Evolutionary conservation across 306 rosid species (phyloP).

Genomic region (Sindora glabra): DNA sequence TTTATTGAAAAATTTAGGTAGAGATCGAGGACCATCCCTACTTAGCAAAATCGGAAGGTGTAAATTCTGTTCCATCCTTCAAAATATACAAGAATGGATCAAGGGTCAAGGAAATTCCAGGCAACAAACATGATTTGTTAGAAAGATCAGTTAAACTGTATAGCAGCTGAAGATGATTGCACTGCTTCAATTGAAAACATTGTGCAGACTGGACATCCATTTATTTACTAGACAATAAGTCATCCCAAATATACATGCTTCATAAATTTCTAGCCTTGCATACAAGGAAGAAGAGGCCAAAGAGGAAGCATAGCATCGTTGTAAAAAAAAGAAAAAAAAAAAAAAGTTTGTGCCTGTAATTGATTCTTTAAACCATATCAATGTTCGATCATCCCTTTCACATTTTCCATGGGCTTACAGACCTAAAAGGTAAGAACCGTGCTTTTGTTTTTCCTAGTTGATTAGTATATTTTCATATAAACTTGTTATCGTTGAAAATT

Average conservation of each 20-base stretch:
- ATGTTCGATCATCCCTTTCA: slow-evolving; percentile 9
- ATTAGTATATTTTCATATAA: too few species aligned
- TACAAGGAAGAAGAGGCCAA: too few species aligned
- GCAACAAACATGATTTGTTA: slow-evolving; percentile 47
- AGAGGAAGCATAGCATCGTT: too few species aligned
- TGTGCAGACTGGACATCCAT: neutral
- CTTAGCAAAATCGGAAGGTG: slow-evolving; percentile 72
- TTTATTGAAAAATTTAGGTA: slow-evolving; percentile 40
- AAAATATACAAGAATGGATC: slow-evolving; percentile 91
- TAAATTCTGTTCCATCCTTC: slow-evolving; percentile 64
- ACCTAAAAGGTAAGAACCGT: neutral
- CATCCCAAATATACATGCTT: slow-evolving; percentile 5
- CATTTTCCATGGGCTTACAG: slow-evolving; percentile 15
- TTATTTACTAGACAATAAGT: slow-evolving; percentile 2
- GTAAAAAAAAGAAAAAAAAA: too few species aligned
- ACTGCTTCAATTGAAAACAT: slow-evolving; percentile 1
- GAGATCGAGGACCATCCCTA: slow-evolving; percentile 87
- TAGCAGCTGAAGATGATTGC: slow-evolving; percentile 44
- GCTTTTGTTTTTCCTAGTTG: too few species aligned
- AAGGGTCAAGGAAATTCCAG: slow-evolving; percentile 72
- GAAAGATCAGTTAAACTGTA: slow-evolving; percentile 73
- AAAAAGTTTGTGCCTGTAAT: slow-evolving; percentile 16
- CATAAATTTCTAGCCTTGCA: too few species aligned
- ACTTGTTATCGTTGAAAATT: too few species aligned
- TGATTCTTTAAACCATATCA: slow-evolving; percentile 21